Conservation (phyloP, 1,139 yeast genomes). For the Candida tunisiensis region DNA sequence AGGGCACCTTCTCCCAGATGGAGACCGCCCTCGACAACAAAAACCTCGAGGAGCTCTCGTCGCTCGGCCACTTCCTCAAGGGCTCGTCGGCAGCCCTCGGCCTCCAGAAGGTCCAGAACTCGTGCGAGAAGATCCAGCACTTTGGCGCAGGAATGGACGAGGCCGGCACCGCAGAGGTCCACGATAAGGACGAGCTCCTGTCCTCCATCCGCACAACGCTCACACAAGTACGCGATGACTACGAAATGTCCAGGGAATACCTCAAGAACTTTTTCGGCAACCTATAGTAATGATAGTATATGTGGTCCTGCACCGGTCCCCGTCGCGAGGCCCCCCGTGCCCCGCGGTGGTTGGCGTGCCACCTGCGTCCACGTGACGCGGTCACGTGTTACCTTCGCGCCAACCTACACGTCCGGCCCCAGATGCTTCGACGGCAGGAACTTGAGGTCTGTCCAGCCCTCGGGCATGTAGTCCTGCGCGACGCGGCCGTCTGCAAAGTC, state of each 20-base stretch:
- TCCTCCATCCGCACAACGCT: slow-evolving; percentile 12
- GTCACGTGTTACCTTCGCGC: no score
- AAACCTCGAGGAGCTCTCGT: slow-evolving; percentile 46
- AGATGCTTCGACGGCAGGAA: slow-evolving; percentile 28
- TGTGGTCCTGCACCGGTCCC: not conserved
- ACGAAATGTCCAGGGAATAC: slow-evolving; percentile 15
- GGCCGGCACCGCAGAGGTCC: slow-evolving; percentile 16
- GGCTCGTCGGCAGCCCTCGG: slow-evolving; percentile 96
- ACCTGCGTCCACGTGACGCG: no score
- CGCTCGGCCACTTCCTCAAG: slow-evolving; percentile 81
- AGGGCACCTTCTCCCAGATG: slow-evolving; percentile 60
- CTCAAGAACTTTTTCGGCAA: slow-evolving; percentile 19
- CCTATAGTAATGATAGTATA: not conserved
- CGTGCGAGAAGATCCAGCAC: slow-evolving; percentile 88
- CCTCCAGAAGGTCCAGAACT: slow-evolving; percentile 57
- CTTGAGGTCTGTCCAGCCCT: slow-evolving; percentile 12
- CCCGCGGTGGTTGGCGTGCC: no score
- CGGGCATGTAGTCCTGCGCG: slow-evolving; percentile 34
- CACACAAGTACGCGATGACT: slow-evolving; percentile 16
- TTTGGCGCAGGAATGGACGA: slow-evolving; percentile 43
- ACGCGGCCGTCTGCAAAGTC: slow-evolving; percentile 55
- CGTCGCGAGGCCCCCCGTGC: no score
- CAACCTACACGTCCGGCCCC: slow-evolving; percentile 10
- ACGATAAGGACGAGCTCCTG: slow-evolving; percentile 12
- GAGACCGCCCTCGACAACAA: slow-evolving; percentile 32